A percentile compares a stretch with the other conserved stretches of the same genome.
Evolutionary conservation across 202 grass and related monocot genomes (phyloP).

Genomic region (Setaria italica): DNA sequence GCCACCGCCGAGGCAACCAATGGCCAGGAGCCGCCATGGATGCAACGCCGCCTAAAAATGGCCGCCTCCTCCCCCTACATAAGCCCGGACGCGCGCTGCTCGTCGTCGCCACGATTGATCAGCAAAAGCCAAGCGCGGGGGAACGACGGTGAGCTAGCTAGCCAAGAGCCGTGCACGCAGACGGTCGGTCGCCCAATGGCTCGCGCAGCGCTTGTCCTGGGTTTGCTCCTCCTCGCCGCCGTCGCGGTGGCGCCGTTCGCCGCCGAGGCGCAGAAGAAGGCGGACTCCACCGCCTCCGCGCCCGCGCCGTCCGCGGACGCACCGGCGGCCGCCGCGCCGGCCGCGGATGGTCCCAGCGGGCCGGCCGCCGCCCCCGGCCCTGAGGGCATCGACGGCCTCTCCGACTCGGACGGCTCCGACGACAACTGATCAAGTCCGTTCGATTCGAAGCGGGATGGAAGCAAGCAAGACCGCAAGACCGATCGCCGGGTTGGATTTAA

Average conservation of each 20-base stretch:
- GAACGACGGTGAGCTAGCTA: background rate
- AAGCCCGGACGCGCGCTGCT: background rate
- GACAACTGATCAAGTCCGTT: background rate
- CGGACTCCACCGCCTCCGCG: background rate
- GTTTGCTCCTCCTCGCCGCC: constrained; percentile 45
- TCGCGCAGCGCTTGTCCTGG: constrained; percentile 41
- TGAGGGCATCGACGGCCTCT: constrained; percentile 36
- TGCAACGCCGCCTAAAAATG: background rate
- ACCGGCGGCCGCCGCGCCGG: background rate
- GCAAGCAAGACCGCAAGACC: background rate
- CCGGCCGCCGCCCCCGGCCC: constrained; percentile 24
- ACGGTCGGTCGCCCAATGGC: background rate
- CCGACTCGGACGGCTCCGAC: background rate
- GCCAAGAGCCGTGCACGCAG: background rate
- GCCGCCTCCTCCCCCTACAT: background rate
- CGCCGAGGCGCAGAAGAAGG: background rate
- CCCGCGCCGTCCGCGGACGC: background rate
- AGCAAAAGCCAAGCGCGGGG: background rate
- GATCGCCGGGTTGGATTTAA: background rate
- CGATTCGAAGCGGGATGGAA: background rate
- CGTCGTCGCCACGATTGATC: background rate
- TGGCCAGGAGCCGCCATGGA: background rate
- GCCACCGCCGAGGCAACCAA: constrained; percentile 7
- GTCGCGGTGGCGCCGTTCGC: constrained; percentile 36
- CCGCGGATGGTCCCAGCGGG: constrained; percentile 29